phyloP scores from a whole-genome alignment of 1,139 yeast genomes.

The Nakaseomyces sp. region DNA sequence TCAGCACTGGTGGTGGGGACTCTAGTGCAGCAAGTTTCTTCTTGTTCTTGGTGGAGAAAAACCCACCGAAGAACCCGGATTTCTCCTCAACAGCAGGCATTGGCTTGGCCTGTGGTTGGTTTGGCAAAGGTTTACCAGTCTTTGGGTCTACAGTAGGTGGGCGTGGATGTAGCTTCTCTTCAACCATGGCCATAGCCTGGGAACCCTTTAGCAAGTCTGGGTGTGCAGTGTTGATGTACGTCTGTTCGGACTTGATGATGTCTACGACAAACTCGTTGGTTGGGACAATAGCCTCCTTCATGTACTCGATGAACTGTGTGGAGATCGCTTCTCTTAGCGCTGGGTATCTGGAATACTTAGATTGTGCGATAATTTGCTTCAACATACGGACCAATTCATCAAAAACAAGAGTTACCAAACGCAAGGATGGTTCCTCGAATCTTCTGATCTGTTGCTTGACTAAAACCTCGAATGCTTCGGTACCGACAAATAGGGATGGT shows the following conservation, averaged over 20 bases:
- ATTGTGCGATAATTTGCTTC: conserved; percentile 72
- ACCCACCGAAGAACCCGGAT: conserved; percentile 88
- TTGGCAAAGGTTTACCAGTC: conserved; percentile 70
- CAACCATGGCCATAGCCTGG: conserved; percentile 91
- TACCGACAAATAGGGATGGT: conserved; percentile 95
- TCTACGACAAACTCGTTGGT: conserved; percentile 80
- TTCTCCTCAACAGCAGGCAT: conserved; percentile 32
- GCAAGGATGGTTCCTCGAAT: conserved; percentile 86
- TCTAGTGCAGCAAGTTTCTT: conserved; percentile 94
- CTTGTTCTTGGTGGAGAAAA: conserved; percentile 85
- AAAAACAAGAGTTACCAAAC: conserved; percentile 84
- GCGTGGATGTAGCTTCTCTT: conserved; percentile 82
- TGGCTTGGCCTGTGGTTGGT: conserved; percentile 28
- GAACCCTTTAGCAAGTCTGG: conserved; percentile 93
- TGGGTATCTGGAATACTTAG: conserved; percentile 84
- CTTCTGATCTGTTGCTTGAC: conserved; percentile 92
- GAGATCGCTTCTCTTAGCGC: conserved; percentile 79
- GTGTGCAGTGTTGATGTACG: conserved; percentile 94
- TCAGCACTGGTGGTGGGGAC: conserved; percentile 90
- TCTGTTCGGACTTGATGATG: conserved; percentile 75
- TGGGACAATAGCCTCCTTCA: conserved; percentile 74
- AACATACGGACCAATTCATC: conserved; percentile 90
- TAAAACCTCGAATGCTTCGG: conserved; percentile 92
- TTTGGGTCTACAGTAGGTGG: conserved; percentile 85
- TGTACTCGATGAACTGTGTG: conserved; percentile 66